Base-by-base conservation (phyloP, 768 basidiomycete genomes). In the Mycena maculata region DNA sequence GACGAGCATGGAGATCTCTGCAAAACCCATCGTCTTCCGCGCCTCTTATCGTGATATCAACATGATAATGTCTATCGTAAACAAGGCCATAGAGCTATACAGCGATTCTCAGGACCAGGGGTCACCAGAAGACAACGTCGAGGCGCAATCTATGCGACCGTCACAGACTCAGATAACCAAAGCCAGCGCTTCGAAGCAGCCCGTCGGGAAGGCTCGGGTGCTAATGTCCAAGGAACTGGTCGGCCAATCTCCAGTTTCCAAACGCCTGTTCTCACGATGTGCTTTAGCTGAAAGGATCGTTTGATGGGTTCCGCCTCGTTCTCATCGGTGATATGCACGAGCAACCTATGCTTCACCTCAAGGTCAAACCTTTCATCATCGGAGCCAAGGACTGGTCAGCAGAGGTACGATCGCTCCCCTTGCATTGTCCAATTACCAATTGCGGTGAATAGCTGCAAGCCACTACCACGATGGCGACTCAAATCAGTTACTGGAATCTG, bases 291-390 rank as follows among this genome's bases (percentile, higher is more conserved):
- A 93, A 91, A 75, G 93, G 88, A 0, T 90, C 89, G 1, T 88
- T 98, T 65, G 95, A 96, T 63, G 97, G 96, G 2, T 94, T 99
- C 81, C 91, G 95, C 63, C 82, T 99, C 27, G 88, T 99, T 55
- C 85, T 99, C 38, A 98, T 99, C 60, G 96, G 98, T 5, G 97
- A 99, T 78, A 77, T 95, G 66, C 92, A 99, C 71, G 97, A 99
- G 73, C 91, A 98, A 71, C 98, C 98, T 0, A 87, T 99, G 82
- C 81, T 99, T 27, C 95, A 99, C 78, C 76, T 99, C 50, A 91
- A 90, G 71, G 84, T 96, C 20, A 94, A 92, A 71, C 90, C 94
- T 20, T 98, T 98, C 79, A 85, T 87, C 16, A 76, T 96, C 44
- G 87, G 86, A 30, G 92, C 92, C 9, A 92, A 92, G 71, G 96